Evolutionary conservation across 805 yeast genomes (phyloP).

Genomic region (Ascoidea rubescens): DNA sequence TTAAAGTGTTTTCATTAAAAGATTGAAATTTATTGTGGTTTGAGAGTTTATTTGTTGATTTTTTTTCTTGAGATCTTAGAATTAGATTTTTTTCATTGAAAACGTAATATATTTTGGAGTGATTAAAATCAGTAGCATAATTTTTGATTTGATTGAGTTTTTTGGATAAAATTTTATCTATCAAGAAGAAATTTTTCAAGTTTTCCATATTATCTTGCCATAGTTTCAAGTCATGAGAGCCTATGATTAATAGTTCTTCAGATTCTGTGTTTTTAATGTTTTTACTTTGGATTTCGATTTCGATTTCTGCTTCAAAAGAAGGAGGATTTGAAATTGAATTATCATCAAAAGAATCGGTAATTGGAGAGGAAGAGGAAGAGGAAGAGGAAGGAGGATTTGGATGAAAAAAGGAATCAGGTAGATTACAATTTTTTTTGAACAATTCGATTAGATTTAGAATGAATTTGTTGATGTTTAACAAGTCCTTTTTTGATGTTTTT

Average conservation of each 20-base stretch:
- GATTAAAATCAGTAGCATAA: neutral
- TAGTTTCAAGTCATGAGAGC: neutral
- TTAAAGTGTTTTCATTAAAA: neutral
- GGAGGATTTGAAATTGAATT: neutral
- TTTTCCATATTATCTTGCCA: constrained; percentile 2
- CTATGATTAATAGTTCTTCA: neutral
- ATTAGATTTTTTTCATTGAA: neutral
- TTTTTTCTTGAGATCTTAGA: neutral
- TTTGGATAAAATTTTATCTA: constrained; percentile 6
- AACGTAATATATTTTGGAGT: neutral
- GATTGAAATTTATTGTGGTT: neutral
- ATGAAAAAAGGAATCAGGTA: no score
- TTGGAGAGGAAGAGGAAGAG: neutral
- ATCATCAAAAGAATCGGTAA: neutral
- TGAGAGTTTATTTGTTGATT: neutral
- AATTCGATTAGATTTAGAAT: neutral
- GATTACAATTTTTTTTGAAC: no score
- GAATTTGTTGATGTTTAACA: no score
- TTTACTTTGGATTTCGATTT: neutral
- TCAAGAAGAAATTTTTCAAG: neutral
- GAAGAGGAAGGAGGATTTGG: neutral
- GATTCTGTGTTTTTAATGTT: neutral
- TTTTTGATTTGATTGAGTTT: constrained; percentile 6
- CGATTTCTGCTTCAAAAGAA: neutral
- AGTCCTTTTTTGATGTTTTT: neutral